Base-by-base conservation (phyloP, 192 early-diverging fungal genomes). In the Backusella australiensis region DNA sequence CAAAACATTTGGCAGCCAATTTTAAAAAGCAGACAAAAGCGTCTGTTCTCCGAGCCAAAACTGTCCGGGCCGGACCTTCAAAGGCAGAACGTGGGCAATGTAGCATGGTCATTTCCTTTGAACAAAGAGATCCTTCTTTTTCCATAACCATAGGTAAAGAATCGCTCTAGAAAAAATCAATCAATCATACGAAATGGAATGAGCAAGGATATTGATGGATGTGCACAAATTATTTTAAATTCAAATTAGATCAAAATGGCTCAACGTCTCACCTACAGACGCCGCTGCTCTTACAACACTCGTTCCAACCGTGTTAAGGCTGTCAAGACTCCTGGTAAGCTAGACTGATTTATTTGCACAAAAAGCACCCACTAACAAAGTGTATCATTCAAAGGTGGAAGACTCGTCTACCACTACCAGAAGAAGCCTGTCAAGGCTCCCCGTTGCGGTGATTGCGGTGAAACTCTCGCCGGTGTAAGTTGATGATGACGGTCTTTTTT, bases 371-470 rank as follows among this genome's bases (percentile, higher is more conserved):
- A 34, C 32, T 36, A 68, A 35, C 9, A 39, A 9, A 49, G 14
- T 41, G 21, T 70, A 32, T 32, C 32, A 32, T 32, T 3, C 32
- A 32, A 32, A 86, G 93, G 95, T 87, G 96, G 95, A 87, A 95
- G 93, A 86, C 91, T 98, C 77, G 93, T 91, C 82, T 89, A 90
- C 86, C 94, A 94, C 74, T 93, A 97, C 90, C 91, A 94, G 81
- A 93, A 90, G 89, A 99, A 99, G 94, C 91, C 91, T 75, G 94
- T 92, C 82, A 91, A 89, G 82, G 94, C 91, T 71, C 94, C 96
- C 77, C 93, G 94, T 85, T 99, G 98, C 88, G 98, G 96, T 89
- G 98, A 99, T 90, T 97, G 96, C 85, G 96, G 96, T 85, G 87
- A 87, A 75, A 86, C 89, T 69, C 93, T 99, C 75, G 80, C 96